Percentiles rank a stretch among this genome's conserved stretches.
Evolutionary conservation across 2,329 filamentous ascomycete genomes (phyloP).

Genomic region (Ambrosiella xylebori): DNA sequence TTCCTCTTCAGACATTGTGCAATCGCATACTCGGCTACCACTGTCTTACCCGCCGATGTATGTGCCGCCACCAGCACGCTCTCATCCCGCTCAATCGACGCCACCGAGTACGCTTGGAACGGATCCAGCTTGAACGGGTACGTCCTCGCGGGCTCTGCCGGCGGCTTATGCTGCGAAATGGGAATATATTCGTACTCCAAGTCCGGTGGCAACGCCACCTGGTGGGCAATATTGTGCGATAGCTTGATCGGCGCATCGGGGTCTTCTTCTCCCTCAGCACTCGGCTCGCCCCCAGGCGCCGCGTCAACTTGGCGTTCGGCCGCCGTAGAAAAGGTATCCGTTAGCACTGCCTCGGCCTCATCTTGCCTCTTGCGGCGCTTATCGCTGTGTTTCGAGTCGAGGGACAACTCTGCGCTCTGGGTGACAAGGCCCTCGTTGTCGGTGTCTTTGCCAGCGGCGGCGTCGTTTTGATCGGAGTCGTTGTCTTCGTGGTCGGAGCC

Average conservation of each 20-base stretch:
- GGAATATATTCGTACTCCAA: slow-evolving; percentile 88
- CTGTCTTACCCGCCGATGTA: slow-evolving; percentile 94
- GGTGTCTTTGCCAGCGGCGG: slow-evolving; percentile 22
- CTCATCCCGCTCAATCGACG: slow-evolving; percentile 89
- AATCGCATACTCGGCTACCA: slow-evolving; percentile 95
- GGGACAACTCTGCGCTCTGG: slow-evolving; percentile 3
- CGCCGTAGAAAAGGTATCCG: slow-evolving; percentile 88
- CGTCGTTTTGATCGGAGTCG: slow-evolving; percentile 18
- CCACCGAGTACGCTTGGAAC: slow-evolving; percentile 88
- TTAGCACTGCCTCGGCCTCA: slow-evolving; percentile 57
- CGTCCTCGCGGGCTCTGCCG: slow-evolving; percentile 63
- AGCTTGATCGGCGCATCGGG: slow-evolving; percentile 57
- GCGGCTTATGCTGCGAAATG: slow-evolving; percentile 87
- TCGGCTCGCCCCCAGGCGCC: slow-evolving; percentile 3
- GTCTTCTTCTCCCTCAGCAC: neutral
- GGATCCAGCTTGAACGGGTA: slow-evolving; percentile 91
- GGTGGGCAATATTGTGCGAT: slow-evolving; percentile 95
- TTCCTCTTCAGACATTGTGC: slow-evolving; percentile 94
- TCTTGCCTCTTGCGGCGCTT: slow-evolving; percentile 49
- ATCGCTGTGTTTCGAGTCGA: slow-evolving; percentile 20
- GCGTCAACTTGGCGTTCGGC: slow-evolving; percentile 63
- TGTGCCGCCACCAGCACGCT: slow-evolving; percentile 94
- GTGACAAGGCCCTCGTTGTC: slow-evolving; percentile 31
- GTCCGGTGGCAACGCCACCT: slow-evolving; percentile 84
- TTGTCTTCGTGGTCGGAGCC: slow-evolving; percentile 14